Evolutionary conservation across 2,329 filamentous ascomycete genomes (phyloP).

Genomic region (Sporothrix humicola): DNA sequence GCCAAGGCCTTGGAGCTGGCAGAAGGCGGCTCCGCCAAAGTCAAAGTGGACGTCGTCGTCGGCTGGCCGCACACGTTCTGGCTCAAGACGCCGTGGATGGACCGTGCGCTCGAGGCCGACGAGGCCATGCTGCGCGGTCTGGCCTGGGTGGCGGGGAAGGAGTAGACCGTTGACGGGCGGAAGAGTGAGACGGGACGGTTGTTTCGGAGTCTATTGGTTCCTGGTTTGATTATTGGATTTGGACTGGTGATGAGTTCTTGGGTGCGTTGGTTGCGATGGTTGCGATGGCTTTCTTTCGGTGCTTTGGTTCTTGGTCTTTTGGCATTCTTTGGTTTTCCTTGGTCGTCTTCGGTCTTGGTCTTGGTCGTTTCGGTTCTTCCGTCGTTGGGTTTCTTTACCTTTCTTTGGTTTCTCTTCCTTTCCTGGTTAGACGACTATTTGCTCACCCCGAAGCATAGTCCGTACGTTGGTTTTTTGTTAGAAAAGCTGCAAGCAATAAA

Average conservation of each 20-base stretch:
- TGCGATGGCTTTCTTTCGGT: not conserved
- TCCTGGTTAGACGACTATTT: not conserved
- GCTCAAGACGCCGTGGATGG: constrained; percentile 53
- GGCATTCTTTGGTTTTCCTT: not conserved
- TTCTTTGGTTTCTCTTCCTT: not conserved
- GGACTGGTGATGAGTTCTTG: not conserved
- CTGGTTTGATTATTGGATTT: not conserved
- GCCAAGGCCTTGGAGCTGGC: constrained; percentile 50
- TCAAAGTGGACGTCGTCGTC: constrained; percentile 50
- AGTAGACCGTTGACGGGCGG: not conserved
- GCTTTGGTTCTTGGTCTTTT: not conserved
- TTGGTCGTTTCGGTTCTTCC: constrained; percentile 16
- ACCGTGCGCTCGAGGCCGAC: constrained; percentile 51
- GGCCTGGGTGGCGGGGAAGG: constrained; percentile 46
- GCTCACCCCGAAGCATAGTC: not conserved
- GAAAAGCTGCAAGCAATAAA: not conserved
- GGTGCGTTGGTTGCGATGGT: not conserved
- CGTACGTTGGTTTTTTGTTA: not conserved
- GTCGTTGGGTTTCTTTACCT: not conserved
- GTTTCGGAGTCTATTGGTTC: not conserved
- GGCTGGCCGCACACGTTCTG: constrained; percentile 62
- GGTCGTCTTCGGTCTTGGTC: not conserved
- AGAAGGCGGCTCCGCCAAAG: constrained; percentile 44
- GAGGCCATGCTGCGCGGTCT: constrained; percentile 50
- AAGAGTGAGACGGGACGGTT: not conserved